Evolutionary conservation across 169 alveolate genomes (phyloP).

Genomic region (Plasmodium gonderi): DNA sequence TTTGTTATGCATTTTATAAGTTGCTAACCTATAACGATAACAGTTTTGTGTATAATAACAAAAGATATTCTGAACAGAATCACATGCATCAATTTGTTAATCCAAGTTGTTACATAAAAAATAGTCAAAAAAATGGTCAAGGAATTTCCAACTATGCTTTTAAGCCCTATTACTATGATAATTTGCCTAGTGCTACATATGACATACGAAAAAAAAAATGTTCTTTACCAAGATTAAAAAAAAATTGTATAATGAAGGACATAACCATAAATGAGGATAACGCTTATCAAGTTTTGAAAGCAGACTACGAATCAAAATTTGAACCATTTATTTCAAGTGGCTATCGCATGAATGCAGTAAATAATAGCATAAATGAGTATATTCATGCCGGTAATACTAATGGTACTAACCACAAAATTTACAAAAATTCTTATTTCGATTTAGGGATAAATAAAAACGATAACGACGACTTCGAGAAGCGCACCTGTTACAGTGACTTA

Average conservation of each 20-base stretch:
- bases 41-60: slow-evolving; percentile 29
- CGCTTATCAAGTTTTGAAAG: neutral
- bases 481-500: slow-evolving; percentile 8
- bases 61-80: neutral
- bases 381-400: neutral
- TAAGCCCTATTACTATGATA: slow-evolving; percentile 73
- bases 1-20: slow-evolving; percentile 25
- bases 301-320: neutral
- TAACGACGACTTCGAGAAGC: slow-evolving; percentile 9
- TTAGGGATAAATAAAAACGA: slow-evolving; percentile 9
- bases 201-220: neutral
- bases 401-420: neutral
- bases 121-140: neutral
- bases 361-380: neutral
- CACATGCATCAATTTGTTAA: slow-evolving; percentile 9
- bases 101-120: neutral
- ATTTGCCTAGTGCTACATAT: slow-evolving; percentile 48
- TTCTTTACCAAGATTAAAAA: slow-evolving; percentile 2
- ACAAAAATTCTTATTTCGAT: slow-evolving; percentile 28
- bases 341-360: neutral
- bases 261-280: neutral
- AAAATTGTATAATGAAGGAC: slow-evolving; percentile 6
- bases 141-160: slow-evolving; percentile 46
- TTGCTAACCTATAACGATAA: slow-evolving; percentile 30
- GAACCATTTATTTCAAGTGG: slow-evolving; percentile 28